These are phyloP conservation scores for Penicillium sp. DNA, from an alignment of 2,329 filamentous ascomycete species.

Conservation along the genomic window DNA sequence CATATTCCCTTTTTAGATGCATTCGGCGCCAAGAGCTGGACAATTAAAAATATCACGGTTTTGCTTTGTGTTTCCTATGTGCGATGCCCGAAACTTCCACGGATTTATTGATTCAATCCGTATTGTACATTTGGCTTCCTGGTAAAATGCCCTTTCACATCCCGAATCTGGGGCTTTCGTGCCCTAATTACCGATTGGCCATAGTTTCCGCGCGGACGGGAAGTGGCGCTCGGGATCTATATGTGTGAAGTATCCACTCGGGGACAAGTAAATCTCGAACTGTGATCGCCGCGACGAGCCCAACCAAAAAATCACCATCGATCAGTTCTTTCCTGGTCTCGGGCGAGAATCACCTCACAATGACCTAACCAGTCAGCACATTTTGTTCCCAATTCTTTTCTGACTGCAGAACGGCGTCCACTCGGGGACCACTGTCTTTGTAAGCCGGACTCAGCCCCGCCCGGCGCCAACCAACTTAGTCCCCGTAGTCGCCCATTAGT, in stretches of 20 bases:
- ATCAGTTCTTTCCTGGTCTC: background rate
- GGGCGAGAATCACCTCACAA: background rate
- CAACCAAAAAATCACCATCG: background rate
- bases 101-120: no score
- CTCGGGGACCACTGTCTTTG: background rate
- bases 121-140: no score
- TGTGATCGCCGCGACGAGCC: background rate
- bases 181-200: no score
- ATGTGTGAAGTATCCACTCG: no score
- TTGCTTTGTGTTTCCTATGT: constrained; percentile 2
- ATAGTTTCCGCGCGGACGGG: no score
- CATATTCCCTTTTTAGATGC: constrained; percentile 16
- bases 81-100: background rate
- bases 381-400: background rate
- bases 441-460: constrained; percentile 1
- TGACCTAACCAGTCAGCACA: background rate
- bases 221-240: background rate
- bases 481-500: no score
- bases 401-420: background rate
- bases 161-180: no score
- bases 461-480: no score
- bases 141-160: no score
- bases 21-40: constrained; percentile 23
- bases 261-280: background rate
- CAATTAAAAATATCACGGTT: constrained; percentile 15